phyloP scores from a whole-genome alignment of 805 yeast species.

The Groenewaldozyma salmanticensis region DNA sequence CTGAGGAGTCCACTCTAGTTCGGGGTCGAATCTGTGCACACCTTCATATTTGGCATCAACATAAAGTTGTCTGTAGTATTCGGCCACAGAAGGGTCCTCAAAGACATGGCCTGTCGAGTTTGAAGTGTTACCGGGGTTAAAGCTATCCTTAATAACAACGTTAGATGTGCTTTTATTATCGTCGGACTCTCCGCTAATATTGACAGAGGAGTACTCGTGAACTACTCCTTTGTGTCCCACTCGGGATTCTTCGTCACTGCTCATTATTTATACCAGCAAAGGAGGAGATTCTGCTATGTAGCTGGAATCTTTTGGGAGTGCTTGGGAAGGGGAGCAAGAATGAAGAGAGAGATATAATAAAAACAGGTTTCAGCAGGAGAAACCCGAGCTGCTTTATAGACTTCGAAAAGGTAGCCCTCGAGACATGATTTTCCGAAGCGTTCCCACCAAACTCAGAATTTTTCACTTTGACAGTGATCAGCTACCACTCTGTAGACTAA shows the following conservation, averaged over 20 bases:
- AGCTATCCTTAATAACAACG: not conserved
- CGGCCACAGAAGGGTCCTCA: slow-evolving; percentile 38
- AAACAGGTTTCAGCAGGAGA: too few species aligned
- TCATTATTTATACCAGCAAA: not conserved
- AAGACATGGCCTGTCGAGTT: slow-evolving; percentile 25
- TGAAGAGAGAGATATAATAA: too few species aligned
- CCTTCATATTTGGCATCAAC: slow-evolving; percentile 46
- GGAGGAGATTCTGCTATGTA: not conserved
- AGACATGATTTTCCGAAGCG: too few species aligned
- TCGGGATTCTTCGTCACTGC: not conserved
- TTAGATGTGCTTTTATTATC: not conserved
- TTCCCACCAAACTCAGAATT: too few species aligned
- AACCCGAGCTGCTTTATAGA: too few species aligned
- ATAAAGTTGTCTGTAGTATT: slow-evolving; percentile 37
- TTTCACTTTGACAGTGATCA: too few species aligned
- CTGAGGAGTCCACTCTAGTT: slow-evolving; percentile 41
- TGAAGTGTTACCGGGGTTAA: not conserved
- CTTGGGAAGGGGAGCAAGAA: too few species aligned
- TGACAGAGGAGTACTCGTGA: too few species aligned
- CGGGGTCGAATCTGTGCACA: slow-evolving; percentile 46
- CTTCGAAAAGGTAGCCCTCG: too few species aligned
- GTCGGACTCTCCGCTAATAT: not conserved
- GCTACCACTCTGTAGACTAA: too few species aligned
- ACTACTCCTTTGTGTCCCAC: not conserved
- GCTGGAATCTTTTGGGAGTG: too few species aligned